These are phyloP conservation scores for Nigrospora oryzae DNA, from an alignment of 2,329 filamentous ascomycete genomes.

Conservation along the genomic window DNA sequence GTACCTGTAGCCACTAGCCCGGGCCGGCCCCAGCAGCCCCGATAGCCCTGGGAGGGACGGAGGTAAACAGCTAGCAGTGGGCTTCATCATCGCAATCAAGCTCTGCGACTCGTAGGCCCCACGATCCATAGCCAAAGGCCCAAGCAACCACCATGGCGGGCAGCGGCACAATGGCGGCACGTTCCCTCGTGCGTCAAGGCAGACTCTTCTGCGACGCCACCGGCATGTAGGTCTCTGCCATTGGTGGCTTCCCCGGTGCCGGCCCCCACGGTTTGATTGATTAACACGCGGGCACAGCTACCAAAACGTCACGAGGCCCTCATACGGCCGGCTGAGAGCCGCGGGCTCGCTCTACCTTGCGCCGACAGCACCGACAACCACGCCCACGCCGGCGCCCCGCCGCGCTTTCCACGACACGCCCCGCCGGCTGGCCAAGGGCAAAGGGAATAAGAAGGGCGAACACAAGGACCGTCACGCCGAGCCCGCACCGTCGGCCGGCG, in stretches of 20 bases:
- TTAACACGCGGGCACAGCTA: background rate
- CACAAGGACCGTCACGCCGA: background rate
- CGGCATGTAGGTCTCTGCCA: constrained; percentile 2
- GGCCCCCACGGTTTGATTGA: no score
- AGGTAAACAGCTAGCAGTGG: no score
- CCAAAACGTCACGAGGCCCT: constrained; percentile 1
- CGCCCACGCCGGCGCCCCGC: background rate
- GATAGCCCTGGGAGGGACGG: no score
- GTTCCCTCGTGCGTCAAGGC: background rate
- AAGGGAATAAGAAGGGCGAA: background rate
- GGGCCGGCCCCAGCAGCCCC: no score
- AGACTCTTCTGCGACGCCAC: constrained; percentile 1
- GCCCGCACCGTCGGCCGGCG: background rate
- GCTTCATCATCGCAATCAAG: background rate
- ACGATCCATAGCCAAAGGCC: background rate
- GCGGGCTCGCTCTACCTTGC: background rate
- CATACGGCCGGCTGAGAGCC: no score
- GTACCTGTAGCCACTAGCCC: no score
- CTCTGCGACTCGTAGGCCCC: background rate
- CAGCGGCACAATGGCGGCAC: background rate
- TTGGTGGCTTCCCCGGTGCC: background rate
- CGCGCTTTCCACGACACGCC: constrained; percentile 3
- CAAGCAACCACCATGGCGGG: background rate
- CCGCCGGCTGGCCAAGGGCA: background rate
- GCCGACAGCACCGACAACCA: background rate